A percentile compares a stretch with the other conserved stretches of the same genome.
These are phyloP conservation scores for Polygonum aviculare DNA, from an alignment of 148 eudicot genomes.

Conservation along the genomic window DNA sequence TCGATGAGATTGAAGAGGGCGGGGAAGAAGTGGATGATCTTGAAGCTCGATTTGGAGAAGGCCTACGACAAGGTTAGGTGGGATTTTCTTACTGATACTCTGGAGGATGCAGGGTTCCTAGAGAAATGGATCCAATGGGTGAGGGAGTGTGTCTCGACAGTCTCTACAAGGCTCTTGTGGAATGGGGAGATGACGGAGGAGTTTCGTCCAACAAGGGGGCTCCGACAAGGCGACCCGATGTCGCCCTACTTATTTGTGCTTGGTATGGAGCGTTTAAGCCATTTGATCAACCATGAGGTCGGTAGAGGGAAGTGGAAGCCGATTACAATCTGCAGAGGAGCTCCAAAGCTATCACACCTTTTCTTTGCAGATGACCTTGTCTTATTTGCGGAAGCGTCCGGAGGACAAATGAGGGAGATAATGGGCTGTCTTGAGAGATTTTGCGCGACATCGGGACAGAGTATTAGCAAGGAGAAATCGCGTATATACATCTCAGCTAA, in stretches of 20 bases:
- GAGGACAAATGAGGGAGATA: background rate
- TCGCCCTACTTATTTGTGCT: background rate
- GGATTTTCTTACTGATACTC: background rate
- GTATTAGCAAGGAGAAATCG: background rate
- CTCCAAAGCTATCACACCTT: background rate
- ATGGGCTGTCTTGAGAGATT: background rate
- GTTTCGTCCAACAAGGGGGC: no score
- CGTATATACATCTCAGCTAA: background rate
- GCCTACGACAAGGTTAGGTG: background rate
- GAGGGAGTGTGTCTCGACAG: no score
- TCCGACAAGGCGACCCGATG: background rate
- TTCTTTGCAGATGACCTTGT: background rate
- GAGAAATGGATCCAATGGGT: no score
- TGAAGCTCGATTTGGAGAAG: background rate
- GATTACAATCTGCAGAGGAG: background rate
- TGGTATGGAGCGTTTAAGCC: background rate
- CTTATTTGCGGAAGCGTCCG: background rate
- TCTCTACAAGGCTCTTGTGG: background rate
- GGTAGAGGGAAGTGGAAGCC: background rate
- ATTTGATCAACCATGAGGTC: no score
- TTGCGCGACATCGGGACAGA: background rate
- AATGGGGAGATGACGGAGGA: background rate
- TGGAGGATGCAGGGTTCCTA: no score
- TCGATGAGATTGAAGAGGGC: background rate
- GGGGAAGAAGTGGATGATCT: background rate